Percentiles rank a stretch among this genome's conserved stretches.
Conservation (phyloP, 176 grass and related monocot species). For the Olyra latifolia region DNA sequence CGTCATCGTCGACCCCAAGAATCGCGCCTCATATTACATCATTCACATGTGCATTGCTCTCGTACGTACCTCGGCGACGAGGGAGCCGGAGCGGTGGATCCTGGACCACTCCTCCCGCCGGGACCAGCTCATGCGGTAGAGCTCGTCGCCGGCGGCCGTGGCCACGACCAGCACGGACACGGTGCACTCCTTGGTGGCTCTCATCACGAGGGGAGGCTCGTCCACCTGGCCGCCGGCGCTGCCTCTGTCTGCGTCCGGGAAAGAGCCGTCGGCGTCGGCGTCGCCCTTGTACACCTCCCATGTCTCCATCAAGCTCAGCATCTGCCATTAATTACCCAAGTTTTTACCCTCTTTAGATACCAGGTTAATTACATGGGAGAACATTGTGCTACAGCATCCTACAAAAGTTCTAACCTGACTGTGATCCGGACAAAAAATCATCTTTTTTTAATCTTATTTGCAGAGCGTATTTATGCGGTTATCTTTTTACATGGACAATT, state of each 20-base stretch:
- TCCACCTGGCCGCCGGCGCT: neutral
- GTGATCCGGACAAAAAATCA: too few species aligned
- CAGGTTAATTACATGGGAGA: too few species aligned
- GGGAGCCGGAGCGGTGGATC: conserved; percentile 15
- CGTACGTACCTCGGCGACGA: conserved; percentile 47
- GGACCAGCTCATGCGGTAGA: conserved; percentile 53
- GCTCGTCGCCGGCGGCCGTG: neutral
- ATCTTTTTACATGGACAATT: too few species aligned
- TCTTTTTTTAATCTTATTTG: too few species aligned
- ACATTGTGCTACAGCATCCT: too few species aligned
- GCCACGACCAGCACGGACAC: conserved; percentile 20
- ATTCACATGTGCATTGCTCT: too few species aligned
- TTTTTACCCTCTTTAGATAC: too few species aligned
- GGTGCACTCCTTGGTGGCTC: conserved; percentile 57
- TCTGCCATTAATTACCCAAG: conserved; percentile 21
- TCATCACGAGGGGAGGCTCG: conserved; percentile 23
- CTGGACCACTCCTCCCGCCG: conserved; percentile 26
- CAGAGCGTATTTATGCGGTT: too few species aligned
- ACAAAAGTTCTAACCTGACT: too few species aligned
- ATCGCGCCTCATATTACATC: too few species aligned
- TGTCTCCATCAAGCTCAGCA: conserved; percentile 52
- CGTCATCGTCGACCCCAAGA: neutral
- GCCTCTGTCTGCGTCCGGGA: neutral
- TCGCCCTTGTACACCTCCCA: conserved; percentile 68
- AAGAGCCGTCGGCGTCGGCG: neutral